Conservation (phyloP, 2,329 filamentous ascomycete genomes). For the Hymenoscyphus albidus region DNA sequence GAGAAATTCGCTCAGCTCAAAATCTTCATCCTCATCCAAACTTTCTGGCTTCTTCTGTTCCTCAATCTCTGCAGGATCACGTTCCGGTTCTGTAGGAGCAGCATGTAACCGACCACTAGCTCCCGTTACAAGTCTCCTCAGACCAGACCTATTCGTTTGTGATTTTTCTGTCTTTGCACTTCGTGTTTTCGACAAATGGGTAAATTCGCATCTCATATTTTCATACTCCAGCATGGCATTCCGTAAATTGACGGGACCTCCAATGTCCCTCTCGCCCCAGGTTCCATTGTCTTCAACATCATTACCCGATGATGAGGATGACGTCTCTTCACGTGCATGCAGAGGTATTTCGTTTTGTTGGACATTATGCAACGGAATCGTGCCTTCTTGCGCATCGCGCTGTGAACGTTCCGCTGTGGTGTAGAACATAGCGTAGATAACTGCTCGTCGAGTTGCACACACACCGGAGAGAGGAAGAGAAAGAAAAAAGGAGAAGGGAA, state of each 20-base stretch:
- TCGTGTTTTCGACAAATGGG: slow-evolving; percentile 45
- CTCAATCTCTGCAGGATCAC: slow-evolving; percentile 26
- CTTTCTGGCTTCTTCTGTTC: slow-evolving; percentile 29
- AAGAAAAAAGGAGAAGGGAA: background rate
- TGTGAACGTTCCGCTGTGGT: background rate
- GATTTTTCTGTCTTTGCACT: slow-evolving; percentile 15
- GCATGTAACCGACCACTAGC: slow-evolving; percentile 18
- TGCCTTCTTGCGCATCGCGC: background rate
- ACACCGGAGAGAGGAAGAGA: background rate
- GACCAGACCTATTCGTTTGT: slow-evolving; percentile 10
- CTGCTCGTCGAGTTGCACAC: background rate
- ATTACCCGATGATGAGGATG: slow-evolving; percentile 10
- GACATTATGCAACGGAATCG: background rate
- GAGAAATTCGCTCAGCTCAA: slow-evolving; percentile 68
- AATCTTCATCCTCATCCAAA: slow-evolving; percentile 54
- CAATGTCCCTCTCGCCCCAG: slow-evolving; percentile 60
- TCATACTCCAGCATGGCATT: slow-evolving; percentile 58
- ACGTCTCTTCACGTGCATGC: slow-evolving; percentile 12
- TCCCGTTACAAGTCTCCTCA: slow-evolving; percentile 12
- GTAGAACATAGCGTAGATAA: background rate
- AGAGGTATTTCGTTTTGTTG: background rate
- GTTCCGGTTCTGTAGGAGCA: slow-evolving; percentile 20
- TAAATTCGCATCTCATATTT: slow-evolving; percentile 52
- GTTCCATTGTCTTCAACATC: slow-evolving; percentile 42
- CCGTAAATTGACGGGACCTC: slow-evolving; percentile 48